A percentile compares a stretch with the other conserved stretches of the same genome.
Evolutionary conservation across 257 asterid genomes (phyloP).

Genomic region (Leonotis leonurus): DNA sequence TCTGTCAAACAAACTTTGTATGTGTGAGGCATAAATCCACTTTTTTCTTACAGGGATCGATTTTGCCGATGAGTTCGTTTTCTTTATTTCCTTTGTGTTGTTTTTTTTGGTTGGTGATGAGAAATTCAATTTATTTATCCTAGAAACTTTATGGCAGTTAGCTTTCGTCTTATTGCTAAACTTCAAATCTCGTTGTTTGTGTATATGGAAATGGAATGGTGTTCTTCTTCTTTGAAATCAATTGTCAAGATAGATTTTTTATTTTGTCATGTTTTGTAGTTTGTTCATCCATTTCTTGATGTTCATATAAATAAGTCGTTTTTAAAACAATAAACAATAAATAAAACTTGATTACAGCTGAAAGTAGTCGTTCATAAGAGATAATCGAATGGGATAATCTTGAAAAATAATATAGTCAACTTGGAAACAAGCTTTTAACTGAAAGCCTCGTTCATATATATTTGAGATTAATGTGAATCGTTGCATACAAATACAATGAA

Average conservation of each 20-base stretch:
- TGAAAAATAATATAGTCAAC: neutral
- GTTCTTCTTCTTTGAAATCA: neutral
- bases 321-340: no score
- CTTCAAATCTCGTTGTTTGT: neutral
- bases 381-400: no score
- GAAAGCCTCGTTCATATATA: neutral
- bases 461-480: neutral
- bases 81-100: neutral
- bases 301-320: no score
- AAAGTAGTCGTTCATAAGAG: no score
- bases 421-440: neutral
- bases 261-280: no score
- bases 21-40: neutral
- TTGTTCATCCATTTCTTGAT: no score
- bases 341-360: neutral
- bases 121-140: constrained; percentile 1
- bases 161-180: neutral
- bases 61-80: neutral
- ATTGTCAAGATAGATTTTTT: no score
- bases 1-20: constrained; percentile 2
- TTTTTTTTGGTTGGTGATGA: neutral
- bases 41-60: neutral
- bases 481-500: neutral
- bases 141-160: neutral
- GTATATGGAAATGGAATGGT: neutral